phyloP scores from a whole-genome alignment of 106 monocot species.

The Narthecium ossifragum region DNA sequence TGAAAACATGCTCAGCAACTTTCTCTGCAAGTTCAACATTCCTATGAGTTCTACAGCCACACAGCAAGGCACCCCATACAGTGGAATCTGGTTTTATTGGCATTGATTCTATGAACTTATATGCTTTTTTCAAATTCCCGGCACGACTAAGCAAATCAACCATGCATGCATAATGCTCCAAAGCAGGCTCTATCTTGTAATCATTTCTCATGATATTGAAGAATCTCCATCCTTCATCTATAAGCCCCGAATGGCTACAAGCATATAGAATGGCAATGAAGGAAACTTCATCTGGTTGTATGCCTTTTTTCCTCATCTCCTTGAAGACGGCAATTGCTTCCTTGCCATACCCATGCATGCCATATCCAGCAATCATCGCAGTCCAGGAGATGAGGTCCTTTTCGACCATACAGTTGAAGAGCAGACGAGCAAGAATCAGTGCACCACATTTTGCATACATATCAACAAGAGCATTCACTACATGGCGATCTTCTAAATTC shows the following conservation, averaged over 20 bases:
- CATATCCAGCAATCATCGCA: slow-evolving; percentile 58
- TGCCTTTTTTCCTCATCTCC: slow-evolving; percentile 34
- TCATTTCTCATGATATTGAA: slow-evolving; percentile 66
- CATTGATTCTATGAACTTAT: slow-evolving; percentile 63
- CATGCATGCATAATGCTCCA: slow-evolving; percentile 74
- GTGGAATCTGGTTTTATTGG: slow-evolving; percentile 55
- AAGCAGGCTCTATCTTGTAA: slow-evolving; percentile 50
- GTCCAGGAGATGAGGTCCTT: slow-evolving; percentile 59
- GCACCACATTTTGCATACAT: slow-evolving; percentile 71
- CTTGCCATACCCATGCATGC: slow-evolving; percentile 56
- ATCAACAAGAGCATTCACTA: slow-evolving; percentile 49
- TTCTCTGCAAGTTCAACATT: slow-evolving; percentile 70
- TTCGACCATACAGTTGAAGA: slow-evolving; percentile 27
- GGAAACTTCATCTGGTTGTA: slow-evolving; percentile 37
- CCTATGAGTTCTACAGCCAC: slow-evolving; percentile 63
- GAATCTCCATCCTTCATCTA: slow-evolving; percentile 22
- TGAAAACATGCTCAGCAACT: slow-evolving; percentile 64
- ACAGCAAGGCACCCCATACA: slow-evolving; percentile 68
- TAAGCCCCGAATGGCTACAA: slow-evolving; percentile 3
- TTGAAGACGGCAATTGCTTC: slow-evolving; percentile 46
- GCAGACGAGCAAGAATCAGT: slow-evolving; percentile 23
- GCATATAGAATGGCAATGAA: slow-evolving; percentile 7
- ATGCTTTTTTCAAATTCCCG: slow-evolving; percentile 49
- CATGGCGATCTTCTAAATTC: slow-evolving; percentile 21
- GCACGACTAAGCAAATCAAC: slow-evolving; percentile 72